These are phyloP conservation scores for Tolypocladium inflatum DNA, from an alignment of 2,329 filamentous ascomycete species.

Conservation along the genomic window DNA sequence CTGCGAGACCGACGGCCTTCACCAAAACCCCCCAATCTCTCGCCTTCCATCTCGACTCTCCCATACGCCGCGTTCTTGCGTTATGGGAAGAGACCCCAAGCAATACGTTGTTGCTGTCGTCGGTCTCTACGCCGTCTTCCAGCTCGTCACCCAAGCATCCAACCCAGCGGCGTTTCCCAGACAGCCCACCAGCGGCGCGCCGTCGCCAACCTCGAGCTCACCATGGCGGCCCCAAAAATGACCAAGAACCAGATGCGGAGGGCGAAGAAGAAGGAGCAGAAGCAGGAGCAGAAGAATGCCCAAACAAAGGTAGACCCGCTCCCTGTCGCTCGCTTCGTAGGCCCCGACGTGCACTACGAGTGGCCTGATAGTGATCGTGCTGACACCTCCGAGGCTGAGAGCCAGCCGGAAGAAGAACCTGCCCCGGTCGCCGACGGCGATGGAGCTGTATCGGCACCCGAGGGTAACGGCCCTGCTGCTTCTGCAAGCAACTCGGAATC, in stretches of 20 bases:
- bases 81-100: constrained; percentile 29
- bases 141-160: constrained; percentile 23
- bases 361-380: neutral
- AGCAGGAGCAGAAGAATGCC: constrained; percentile 70
- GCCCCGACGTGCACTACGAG: neutral
- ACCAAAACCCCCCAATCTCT: neutral
- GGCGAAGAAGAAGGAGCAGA: constrained; percentile 87
- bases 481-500: neutral
- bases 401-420: neutral
- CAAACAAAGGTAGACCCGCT: constrained; percentile 38
- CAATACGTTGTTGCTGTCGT: constrained; percentile 22
- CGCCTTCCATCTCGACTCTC: neutral
- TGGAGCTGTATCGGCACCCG: neutral
- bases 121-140: constrained; percentile 25
- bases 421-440: neutral
- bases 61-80: neutral
- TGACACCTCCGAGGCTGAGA: neutral
- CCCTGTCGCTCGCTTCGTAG: neutral
- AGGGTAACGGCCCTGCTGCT: neutral
- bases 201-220: constrained; percentile 17
- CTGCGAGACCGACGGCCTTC: neutral
- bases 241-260: constrained; percentile 92
- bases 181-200: constrained; percentile 13
- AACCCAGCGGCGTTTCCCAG: constrained; percentile 18
- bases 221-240: constrained; percentile 61